These are phyloP conservation scores for bread wheat (Triticum aestivum) DNA, from an alignment of 176 grass and related monocot genomes.

Conservation along the genomic window IWGSC_CS_RefSeq_v2.1 NC_057808.1:531843549-531844048, in stretches of 20 bases:
- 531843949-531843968: background rate
- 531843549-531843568: background rate
- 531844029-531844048: slow-evolving; percentile 25
- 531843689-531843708: background rate
- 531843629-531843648: background rate
- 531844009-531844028: background rate
- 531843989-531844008: background rate
- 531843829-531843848: background rate
- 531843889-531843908: background rate
- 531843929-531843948: background rate
- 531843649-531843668: background rate
- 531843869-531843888: background rate
- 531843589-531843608: background rate
- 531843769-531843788: background rate
- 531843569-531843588: background rate
- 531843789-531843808: background rate
- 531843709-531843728: too few relatives aligned
- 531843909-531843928: background rate
- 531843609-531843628: background rate
- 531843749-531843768: too few relatives aligned
- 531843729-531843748: too few relatives aligned
- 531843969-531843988: background rate
- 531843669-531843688: background rate
- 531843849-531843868: background rate
- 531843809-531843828: background rate